phyloP scores from a whole-genome alignment of 1,139 yeast species.

The Debaryomyces psychrophilus region DNA sequence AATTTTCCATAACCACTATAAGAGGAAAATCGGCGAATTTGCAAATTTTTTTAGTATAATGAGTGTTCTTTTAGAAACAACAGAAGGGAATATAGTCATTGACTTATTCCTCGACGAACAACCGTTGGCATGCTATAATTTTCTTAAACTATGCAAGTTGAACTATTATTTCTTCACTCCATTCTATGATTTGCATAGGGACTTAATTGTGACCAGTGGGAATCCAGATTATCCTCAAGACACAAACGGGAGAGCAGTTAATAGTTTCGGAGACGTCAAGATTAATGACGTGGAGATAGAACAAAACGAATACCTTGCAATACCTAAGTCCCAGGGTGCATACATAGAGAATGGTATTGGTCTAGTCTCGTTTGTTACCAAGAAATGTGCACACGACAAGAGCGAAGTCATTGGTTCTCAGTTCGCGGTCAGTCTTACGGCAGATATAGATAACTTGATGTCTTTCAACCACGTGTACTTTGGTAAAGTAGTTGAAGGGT shows the following conservation, averaged over 20 bases:
- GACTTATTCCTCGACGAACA: slow-evolving; percentile 46
- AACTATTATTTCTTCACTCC: slow-evolving; percentile 58
- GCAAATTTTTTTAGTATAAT: slow-evolving; percentile 24
- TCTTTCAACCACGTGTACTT: slow-evolving; percentile 26
- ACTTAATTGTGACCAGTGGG: slow-evolving; percentile 47
- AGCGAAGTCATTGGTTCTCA: slow-evolving; percentile 25
- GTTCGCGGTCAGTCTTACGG: slow-evolving; percentile 32
- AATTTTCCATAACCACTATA: slow-evolving; percentile 6
- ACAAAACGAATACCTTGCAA: slow-evolving; percentile 8
- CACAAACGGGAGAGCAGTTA: slow-evolving; percentile 26
- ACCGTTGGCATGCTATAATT: slow-evolving; percentile 47
- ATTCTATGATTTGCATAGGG: slow-evolving; percentile 44
- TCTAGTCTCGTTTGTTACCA: slow-evolving; percentile 36
- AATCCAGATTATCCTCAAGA: slow-evolving; percentile 49
- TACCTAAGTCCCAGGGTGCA: neutral
- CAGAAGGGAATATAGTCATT: slow-evolving; percentile 54
- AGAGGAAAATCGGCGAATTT: neutral
- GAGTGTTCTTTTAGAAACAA: slow-evolving; percentile 65
- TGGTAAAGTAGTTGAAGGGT: slow-evolving; percentile 59
- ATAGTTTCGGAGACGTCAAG: slow-evolving; percentile 12
- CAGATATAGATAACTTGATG: slow-evolving; percentile 13
- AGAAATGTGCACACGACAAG: slow-evolving; percentile 15
- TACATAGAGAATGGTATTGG: slow-evolving; percentile 21
- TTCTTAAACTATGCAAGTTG: slow-evolving; percentile 56
- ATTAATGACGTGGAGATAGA: slow-evolving; percentile 3